A percentile compares a stretch with the other conserved stretches of the same genome.
These are phyloP conservation scores for Xylaria sp. DNA, from an alignment of 2,329 filamentous ascomycete species.

Conservation along the genomic window DNA sequence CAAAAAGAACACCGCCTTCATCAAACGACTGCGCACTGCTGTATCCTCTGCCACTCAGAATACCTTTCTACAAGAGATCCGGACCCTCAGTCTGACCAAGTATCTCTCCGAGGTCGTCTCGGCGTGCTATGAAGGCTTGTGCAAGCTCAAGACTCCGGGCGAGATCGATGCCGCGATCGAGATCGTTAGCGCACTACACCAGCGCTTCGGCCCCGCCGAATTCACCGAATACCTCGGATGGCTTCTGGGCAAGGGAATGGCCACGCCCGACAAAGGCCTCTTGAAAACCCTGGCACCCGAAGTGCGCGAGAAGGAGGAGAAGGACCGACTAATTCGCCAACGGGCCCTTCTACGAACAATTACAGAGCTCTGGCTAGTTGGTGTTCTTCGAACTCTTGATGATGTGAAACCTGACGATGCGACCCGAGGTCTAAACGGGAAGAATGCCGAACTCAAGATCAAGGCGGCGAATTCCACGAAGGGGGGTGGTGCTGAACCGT, in stretches of 20 bases:
- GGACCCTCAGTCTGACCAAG: conserved; percentile 90
- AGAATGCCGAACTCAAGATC: conserved; percentile 68
- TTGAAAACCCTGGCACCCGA: conserved; percentile 84
- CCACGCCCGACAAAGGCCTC: conserved; percentile 84
- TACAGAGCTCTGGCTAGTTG: conserved; percentile 95
- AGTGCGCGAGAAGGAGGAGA: conserved; percentile 92
- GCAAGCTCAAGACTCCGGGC: conserved; percentile 88
- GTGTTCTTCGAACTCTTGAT: conserved; percentile 82
- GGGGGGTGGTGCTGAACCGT: conserved; percentile 81
- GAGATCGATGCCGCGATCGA: conserved; percentile 93
- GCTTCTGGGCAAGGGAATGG: conserved; percentile 90
- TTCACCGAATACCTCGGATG: conserved; percentile 94
- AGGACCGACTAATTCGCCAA: conserved; percentile 88
- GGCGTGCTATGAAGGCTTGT: conserved; percentile 93
- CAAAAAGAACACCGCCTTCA: conserved; percentile 98
- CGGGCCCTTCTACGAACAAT: conserved; percentile 87
- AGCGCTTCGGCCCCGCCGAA: conserved; percentile 88
- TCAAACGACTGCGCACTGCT: conserved; percentile 92
- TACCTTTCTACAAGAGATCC: conserved; percentile 90
- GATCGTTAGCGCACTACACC: conserved; percentile 93
- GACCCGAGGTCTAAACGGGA: conserved; percentile 70
- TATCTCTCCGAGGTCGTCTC: conserved; percentile 98
- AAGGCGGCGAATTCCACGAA: conserved; percentile 66
- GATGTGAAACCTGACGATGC: conserved; percentile 72
- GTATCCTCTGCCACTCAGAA: conserved; percentile 81